A percentile compares a stretch with the other conserved stretches of the same genome.
These are phyloP conservation scores for Geranium incanum DNA, from an alignment of 441 rosid genomes.

Conservation along the genomic window DNA sequence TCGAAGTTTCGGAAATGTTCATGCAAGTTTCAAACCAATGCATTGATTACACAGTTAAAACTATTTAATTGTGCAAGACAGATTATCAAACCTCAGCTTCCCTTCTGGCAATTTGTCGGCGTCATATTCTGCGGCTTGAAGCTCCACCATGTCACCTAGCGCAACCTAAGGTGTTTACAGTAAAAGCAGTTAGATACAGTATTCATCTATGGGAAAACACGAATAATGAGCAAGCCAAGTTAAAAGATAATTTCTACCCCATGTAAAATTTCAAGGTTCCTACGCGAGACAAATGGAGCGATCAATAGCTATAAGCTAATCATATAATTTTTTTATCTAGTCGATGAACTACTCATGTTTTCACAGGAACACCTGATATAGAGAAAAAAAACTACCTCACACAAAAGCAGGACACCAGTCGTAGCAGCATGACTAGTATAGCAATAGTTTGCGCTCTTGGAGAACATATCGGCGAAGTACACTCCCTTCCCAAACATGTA, in stretches of 20 bases:
- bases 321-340: background rate
- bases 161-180: conserved; percentile 51
- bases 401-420: conserved; percentile 72
- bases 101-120: conserved; percentile 68
- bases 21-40: background rate
- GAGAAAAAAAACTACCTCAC: conserved; percentile 47
- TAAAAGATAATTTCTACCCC: background rate
- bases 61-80: background rate
- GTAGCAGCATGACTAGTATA: conserved; percentile 38
- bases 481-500: conserved; percentile 97
- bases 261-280: background rate
- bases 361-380: background rate
- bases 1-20: background rate
- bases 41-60: background rate
- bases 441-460: conserved; percentile 89
- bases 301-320: background rate
- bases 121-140: conserved; percentile 45
- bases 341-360: background rate
- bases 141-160: conserved; percentile 84
- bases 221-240: background rate
- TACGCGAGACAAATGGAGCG: background rate
- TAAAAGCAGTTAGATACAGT: conserved; percentile 8
- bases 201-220: background rate
- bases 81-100: conserved; percentile 55
- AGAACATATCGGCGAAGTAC: conserved; percentile 96